Conservation (phyloP, 192 early-diverging fungal species). For the Coemansia sp. region DNA sequence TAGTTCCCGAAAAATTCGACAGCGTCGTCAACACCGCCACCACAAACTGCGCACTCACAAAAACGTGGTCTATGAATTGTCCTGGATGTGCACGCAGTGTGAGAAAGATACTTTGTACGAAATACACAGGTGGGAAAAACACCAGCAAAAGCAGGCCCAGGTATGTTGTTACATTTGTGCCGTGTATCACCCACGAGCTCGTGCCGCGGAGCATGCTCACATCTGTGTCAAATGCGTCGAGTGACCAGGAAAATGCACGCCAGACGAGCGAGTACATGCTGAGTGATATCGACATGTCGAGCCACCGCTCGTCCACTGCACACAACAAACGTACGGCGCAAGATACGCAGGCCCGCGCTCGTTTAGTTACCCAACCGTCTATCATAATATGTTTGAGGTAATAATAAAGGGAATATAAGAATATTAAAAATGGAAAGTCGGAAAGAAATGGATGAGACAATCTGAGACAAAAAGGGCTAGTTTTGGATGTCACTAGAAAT, state of each 20-base stretch:
- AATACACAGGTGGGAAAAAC: constrained; percentile 5
- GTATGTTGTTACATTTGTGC: constrained; percentile 3
- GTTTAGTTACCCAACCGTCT: too few species aligned
- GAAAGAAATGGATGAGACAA: too few species aligned
- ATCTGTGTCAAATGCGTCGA: neutral
- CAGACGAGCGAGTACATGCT: constrained; percentile 12
- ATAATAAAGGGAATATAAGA: too few species aligned
- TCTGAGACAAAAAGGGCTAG: too few species aligned
- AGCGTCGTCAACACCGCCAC: constrained; percentile 13
- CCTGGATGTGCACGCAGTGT: neutral
- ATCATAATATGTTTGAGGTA: too few species aligned
- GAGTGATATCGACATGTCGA: constrained; percentile 4
- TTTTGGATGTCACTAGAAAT: too few species aligned
- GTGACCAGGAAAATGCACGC: constrained; percentile 6
- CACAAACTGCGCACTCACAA: neutral
- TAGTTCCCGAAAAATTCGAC: constrained; percentile 23
- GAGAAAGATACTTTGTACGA: neutral
- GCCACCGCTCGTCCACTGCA: constrained; percentile 5
- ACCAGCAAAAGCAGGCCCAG: constrained; percentile 6
- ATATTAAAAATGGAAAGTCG: too few species aligned
- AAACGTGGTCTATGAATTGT: neutral
- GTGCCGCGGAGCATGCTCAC: neutral
- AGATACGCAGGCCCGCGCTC: too few species aligned
- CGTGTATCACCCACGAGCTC: constrained; percentile 7
- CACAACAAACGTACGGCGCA: too few species aligned